Base-by-base conservation (phyloP, 1,284 basidiomycete species). In the Crucibulum cyathiforme region DNA sequence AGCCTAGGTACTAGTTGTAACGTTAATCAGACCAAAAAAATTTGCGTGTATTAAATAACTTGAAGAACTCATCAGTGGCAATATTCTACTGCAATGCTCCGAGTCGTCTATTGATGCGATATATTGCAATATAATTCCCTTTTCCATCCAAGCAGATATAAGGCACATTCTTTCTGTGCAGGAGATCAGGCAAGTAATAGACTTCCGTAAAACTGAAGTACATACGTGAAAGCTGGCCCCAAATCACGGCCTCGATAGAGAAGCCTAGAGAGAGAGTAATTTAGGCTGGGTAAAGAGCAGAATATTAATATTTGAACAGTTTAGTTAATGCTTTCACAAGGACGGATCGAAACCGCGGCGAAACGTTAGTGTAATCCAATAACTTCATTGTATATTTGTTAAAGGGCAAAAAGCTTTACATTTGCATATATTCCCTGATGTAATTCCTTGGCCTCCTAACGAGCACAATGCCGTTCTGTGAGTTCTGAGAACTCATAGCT, bases 151-250 rank as follows among this genome's bases (percentile, higher is more conserved):
- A 7, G 67, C 68, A 1, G 72, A 72, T 6, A 72, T 61, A 6
- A 74, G 60, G 37, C 65, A 67, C 34, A 71, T 55, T 24, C 68
- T 57, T 4, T 54, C 35, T n/a, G n/a, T n/a, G n/a, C 17, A 54
- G 57, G 24, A 38, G 38, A 37, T 61, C 62, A 8, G 54, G 46
- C 4, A 67, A 39, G 38, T 57, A 61, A 57, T 65, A 68, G 19
- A 70, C n/a, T 58, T 6, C 72, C 72, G 48, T 71, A 69, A 36
- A 72, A 71, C 12, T 69, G 72, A 12, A 74, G 59, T 8, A 74
- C 41, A 54, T 74, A 55, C 73, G 72, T 10, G 61, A 66, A 6
- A 72, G 51, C n/a, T 72, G 70, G 19, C 64, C 61, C 72, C 71
- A 74, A 4, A 69, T 8, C 9, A 74, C 63, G 4, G 65, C 71